Base-by-base conservation (phyloP, 2,329 filamentous ascomycete genomes). In the Apiospora saccharicola region DNA sequence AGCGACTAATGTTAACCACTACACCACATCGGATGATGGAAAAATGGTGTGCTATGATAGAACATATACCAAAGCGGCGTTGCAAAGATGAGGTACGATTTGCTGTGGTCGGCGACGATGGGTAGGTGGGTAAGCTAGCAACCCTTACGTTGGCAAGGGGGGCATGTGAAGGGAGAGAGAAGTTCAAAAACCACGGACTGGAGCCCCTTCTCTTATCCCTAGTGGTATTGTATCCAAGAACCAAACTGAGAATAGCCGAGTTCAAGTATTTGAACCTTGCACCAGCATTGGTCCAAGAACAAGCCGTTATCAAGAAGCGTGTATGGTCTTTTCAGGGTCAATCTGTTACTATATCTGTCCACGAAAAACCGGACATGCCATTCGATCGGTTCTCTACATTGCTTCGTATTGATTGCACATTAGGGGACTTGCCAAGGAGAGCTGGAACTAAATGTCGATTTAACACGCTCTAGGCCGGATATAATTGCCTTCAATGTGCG, bases 1-100 rank as follows among this genome's bases (percentile, higher is more conserved):
- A 51, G 49, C 49, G 49, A 24, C 19, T 51, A 51, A 51, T 51
- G 49, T 51, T 51, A 51, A n/a, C 49, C 49, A 51, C 49, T 51
- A 51, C 49, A 51, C 49, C 49, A 51, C 49, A 51, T 51, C 49
- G 49, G 49, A 51, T 57, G 16, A 57, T 34, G 53, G 12, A 12
- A 37, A n/a, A 61, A 37, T 8, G 0, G 1, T 12, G 2, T 8
- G 1, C n/a, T 61, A 37, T 61, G 7, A 4, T 4, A 13, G 1
- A 2, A 1, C n/a, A 64, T 64, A 41, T 4, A 41, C n/a, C 34
- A 41, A 24, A 12, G 7, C 30, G 19, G 53, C 7, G 7, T n/a
- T 12, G 37, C 3, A 22, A 30, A 19, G 6, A 61, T 4, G 14
- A 19, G 51, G 14, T n/a, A 61, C 1, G 30, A n/a, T n/a, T 22